Evolutionary conservation across 331 rosid genomes (phyloP), one percentile per base, ranked within the genome.

Genomic region (Cydonia oblonga): DNA sequence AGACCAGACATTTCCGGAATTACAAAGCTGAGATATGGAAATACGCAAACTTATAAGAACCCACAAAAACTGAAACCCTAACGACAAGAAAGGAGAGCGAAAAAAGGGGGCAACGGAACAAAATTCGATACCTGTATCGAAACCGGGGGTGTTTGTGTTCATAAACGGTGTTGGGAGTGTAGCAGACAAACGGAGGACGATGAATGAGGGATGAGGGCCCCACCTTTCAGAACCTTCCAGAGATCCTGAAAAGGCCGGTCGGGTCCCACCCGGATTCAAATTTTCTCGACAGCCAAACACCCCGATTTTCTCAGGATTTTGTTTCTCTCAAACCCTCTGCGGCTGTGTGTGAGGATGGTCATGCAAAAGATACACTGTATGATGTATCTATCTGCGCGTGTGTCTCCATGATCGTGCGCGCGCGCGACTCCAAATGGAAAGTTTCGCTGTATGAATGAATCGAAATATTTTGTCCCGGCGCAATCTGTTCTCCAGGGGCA

Each of bases 71-170:
- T 0, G 9, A 49, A 69, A 64, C 66, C 76, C 81, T 33, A 66
- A 75, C 49, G 38, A 44, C 30, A 24, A 53, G 6, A 63, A 26
- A 19, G 59, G 29, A 65, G n/a, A 9, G 51, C 56, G 71, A 74
- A 16, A 24, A 76, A 69, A 72, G 19, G 25, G 52, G 18, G 20
- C 33, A 76, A 54, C 15, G 70, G 69, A 66, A 74, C 58, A 64
- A 73, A 62, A 62, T 64, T 68, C 52, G 72, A 76, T 63, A 86
- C 88, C 83, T 68, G 81, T 75, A 80, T 86, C 73, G 85, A 69
- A 78, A 70, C 32, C 3, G 74, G 79, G 80, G 86, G 89, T 84
- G 87, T 88, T 88, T 86, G 96, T 79, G 96, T 68, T 86, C 92
- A 76, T 85, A 86, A 93, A 52, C 61, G 61, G 68, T 69, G 66